These are phyloP conservation scores for Skeletonema marinoi DNA, from an alignment of 108 stramenopile species.

Conservation along the genomic window DNA sequence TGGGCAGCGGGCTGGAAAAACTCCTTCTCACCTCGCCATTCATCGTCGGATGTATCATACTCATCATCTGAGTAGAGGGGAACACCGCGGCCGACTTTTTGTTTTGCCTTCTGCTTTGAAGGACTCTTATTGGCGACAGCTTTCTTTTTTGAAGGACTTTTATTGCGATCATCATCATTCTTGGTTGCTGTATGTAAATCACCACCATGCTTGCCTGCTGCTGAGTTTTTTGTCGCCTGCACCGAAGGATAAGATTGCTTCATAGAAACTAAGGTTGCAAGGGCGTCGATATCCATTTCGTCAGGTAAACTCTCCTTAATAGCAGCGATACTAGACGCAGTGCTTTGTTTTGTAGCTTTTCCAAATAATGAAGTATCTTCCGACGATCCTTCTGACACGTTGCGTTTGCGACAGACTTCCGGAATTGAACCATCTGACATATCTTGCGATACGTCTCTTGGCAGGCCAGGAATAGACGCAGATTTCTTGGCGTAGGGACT, in stretches of 20 bases:
- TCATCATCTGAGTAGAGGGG: conserved; percentile 20
- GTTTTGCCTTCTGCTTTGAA: not conserved
- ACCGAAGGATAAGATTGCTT: not conserved
- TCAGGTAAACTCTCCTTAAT: not conserved
- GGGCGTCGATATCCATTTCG: not conserved
- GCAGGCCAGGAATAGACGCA: not conserved
- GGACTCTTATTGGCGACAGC: not conserved
- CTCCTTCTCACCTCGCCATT: not conserved
- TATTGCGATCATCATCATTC: not conserved
- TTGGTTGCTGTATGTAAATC: not conserved
- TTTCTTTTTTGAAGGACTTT: not conserved
- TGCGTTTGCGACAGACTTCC: not conserved
- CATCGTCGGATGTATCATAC: conserved; percentile 2
- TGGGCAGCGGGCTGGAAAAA: not conserved
- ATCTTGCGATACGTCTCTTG: not conserved
- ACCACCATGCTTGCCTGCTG: not conserved
- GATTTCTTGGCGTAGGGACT: not conserved
- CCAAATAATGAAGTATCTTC: not conserved
- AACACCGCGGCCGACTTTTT: conserved; percentile 11
- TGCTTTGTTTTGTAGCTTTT: not conserved
- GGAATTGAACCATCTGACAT: not conserved
- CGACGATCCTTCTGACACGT: not conserved
- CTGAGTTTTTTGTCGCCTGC: not conserved
- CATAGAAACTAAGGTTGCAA: not conserved
- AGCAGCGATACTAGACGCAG: not conserved